These are phyloP conservation scores for Aristolochia contorta DNA, from an alignment of 164 flowering plant species.

Conservation along the genomic window DNA sequence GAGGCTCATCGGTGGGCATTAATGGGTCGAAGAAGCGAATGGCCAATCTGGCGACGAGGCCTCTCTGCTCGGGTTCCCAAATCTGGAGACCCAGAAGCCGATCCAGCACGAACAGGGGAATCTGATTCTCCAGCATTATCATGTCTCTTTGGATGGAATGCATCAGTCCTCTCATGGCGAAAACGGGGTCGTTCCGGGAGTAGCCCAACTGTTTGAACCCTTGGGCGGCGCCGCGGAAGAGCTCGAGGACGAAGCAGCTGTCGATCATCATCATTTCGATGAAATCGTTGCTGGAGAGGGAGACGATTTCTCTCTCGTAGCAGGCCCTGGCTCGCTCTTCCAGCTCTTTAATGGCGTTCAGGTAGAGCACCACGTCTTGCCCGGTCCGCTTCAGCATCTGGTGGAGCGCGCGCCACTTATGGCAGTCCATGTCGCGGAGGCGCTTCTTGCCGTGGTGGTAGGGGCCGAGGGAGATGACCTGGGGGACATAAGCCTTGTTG, in stretches of 20 bases:
- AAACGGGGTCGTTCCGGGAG: conserved; percentile 52
- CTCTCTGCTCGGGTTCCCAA: conserved; percentile 27
- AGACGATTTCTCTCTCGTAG: conserved; percentile 41
- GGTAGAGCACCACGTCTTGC: conserved; percentile 34
- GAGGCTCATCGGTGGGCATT: conserved; percentile 73
- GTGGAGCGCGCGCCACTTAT: conserved; percentile 50
- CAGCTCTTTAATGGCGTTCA: conserved; percentile 33
- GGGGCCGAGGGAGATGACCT: conserved; percentile 62
- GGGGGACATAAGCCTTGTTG: conserved; percentile 53
- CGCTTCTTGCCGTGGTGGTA: conserved; percentile 46
- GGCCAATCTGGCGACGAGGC: conserved; percentile 36
- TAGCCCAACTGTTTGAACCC: conserved; percentile 55
- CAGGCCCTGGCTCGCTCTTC: conserved; percentile 55
- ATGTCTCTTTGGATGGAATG: conserved; percentile 65
- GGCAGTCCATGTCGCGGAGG: conserved; percentile 51
- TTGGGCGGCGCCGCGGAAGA: conserved; percentile 42
- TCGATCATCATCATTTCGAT: conserved; percentile 65
- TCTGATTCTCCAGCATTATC: conserved; percentile 73
- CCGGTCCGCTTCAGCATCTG: conserved; percentile 34
- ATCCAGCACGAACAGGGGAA: conserved; percentile 52
- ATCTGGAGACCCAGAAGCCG: conserved; percentile 43
- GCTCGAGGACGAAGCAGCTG: conserved; percentile 56
- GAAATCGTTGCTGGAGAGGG: conserved; percentile 38
- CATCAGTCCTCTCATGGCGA: conserved; percentile 62
- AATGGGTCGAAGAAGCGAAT: conserved; percentile 62